Evolutionary conservation across 225 moss, liverwort and hornwort species (phyloP).

Genomic region (Lunularia cruciata): DNA sequence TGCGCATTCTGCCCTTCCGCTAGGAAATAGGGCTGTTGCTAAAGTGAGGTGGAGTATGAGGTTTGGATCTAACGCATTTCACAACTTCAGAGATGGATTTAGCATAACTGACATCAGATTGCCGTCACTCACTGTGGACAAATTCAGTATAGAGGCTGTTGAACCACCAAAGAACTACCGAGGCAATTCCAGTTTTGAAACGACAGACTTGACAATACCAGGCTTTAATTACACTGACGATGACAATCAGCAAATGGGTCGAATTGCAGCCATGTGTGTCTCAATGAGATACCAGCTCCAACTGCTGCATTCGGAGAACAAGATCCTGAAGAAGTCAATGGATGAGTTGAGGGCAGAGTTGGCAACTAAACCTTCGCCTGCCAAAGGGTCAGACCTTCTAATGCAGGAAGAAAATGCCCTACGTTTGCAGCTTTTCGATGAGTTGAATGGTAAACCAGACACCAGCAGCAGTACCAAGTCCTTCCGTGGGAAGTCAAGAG

Average conservation of each 20-base stretch:
- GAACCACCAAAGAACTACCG: slow-evolving; percentile 12
- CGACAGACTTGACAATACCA: slow-evolving; percentile 26
- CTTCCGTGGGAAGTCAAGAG: slow-evolving; percentile 19
- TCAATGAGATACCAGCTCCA: slow-evolving; percentile 89
- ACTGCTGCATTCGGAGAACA: slow-evolving; percentile 67
- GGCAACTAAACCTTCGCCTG: slow-evolving; percentile 38
- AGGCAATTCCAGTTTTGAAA: slow-evolving; percentile 36
- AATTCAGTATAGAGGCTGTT: slow-evolving; percentile 40
- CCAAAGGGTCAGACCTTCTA: slow-evolving; percentile 45
- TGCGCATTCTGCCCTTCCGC: slow-evolving; percentile 37
- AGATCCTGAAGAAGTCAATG: slow-evolving; percentile 60
- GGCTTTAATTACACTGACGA: slow-evolving; percentile 20
- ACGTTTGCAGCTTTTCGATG: slow-evolving; percentile 89
- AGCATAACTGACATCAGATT: slow-evolving; percentile 39
- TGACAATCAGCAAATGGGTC: slow-evolving; percentile 55
- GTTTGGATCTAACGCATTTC: slow-evolving; percentile 30
- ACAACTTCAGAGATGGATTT: slow-evolving; percentile 33
- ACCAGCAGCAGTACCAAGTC: slow-evolving; percentile 29
- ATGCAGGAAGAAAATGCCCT: slow-evolving; percentile 65
- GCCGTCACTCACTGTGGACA: slow-evolving; percentile 37
- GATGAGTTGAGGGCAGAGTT: slow-evolving; percentile 79
- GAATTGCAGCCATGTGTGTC: slow-evolving; percentile 67
- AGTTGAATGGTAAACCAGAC: slow-evolving; percentile 60
- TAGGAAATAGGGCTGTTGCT: slow-evolving; percentile 34
- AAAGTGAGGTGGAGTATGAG: slow-evolving; percentile 45